These are phyloP conservation scores for Rhododendron williamsianum DNA, from an alignment of 148 eudicot genomes.

Conservation along the genomic window DNA sequence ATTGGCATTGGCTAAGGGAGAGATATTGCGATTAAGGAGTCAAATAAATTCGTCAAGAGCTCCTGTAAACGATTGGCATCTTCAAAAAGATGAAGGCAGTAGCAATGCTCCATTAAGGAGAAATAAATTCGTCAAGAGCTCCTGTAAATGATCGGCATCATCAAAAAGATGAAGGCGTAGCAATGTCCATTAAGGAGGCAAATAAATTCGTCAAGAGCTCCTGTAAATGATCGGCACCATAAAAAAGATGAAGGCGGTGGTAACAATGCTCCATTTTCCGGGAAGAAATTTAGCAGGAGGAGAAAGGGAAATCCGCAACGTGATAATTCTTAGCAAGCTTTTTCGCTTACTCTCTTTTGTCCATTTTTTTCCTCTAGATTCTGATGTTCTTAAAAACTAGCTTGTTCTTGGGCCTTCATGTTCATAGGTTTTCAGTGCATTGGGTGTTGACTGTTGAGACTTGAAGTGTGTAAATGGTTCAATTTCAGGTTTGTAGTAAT, in stretches of 20 bases:
- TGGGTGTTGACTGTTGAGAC: neutral
- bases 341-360: neutral
- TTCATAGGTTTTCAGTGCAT: neutral
- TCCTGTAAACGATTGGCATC: constrained; percentile 18
- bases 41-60: constrained; percentile 30
- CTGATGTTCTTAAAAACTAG: neutral
- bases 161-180: constrained; percentile 13
- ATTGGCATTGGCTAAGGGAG: constrained; percentile 71
- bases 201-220: neutral
- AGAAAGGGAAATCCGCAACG: constrained; percentile 26
- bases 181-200: constrained; percentile 6
- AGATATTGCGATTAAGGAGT: constrained; percentile 56
- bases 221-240: constrained; percentile 20
- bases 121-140: neutral
- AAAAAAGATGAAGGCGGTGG: constrained; percentile 13
- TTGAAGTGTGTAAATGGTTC: neutral
- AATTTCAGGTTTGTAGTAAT: neutral
- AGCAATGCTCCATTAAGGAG: constrained; percentile 9
- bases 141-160: constrained; percentile 20
- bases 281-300: constrained; percentile 34
- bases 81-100: constrained; percentile 13
- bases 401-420: neutral
- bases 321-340: constrained; percentile 24
- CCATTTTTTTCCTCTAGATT: neutral
- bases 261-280: constrained; percentile 15